Percentiles rank a stretch among this genome's conserved stretches.
Conservation (phyloP, 148 eudicot species). For the Rhododendron kiyosumense region DNA sequence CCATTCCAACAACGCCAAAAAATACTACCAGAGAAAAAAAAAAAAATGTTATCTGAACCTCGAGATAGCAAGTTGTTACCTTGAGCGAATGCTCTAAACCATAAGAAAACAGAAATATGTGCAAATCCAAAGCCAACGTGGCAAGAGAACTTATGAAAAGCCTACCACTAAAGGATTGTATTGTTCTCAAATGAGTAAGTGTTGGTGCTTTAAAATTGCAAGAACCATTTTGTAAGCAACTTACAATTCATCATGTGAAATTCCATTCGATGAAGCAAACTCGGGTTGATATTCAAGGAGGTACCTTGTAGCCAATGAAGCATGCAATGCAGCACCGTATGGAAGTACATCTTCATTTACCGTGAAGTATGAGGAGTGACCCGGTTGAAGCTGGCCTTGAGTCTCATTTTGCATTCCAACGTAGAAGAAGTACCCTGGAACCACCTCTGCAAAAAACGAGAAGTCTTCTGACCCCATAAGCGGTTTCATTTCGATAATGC, state of each 20-base stretch:
- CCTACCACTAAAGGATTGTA: neutral
- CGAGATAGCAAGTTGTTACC: neutral
- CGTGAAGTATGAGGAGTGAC: conserved; percentile 43
- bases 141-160: neutral
- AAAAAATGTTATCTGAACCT: neutral
- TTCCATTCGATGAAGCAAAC: neutral
- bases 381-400: conserved; percentile 23
- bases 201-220: neutral
- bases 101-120: neutral
- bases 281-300: conserved; percentile 28
- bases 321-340: conserved; percentile 74
- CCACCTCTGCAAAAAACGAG: conserved; percentile 51
- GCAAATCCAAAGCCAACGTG: neutral
- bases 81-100: neutral
- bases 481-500: conserved; percentile 41
- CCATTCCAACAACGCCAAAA: neutral
- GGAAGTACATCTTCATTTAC: conserved; percentile 66
- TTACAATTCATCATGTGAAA: conserved; percentile 29
- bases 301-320: conserved; percentile 47
- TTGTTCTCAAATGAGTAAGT: neutral
- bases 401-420: conserved; percentile 59
- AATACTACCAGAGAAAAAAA: neutral
- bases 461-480: conserved; percentile 72
- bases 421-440: conserved; percentile 56
- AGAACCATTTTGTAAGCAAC: neutral